phyloP scores from a whole-genome alignment of 179 eudicot species.

The Beta lomatogona region DNA sequence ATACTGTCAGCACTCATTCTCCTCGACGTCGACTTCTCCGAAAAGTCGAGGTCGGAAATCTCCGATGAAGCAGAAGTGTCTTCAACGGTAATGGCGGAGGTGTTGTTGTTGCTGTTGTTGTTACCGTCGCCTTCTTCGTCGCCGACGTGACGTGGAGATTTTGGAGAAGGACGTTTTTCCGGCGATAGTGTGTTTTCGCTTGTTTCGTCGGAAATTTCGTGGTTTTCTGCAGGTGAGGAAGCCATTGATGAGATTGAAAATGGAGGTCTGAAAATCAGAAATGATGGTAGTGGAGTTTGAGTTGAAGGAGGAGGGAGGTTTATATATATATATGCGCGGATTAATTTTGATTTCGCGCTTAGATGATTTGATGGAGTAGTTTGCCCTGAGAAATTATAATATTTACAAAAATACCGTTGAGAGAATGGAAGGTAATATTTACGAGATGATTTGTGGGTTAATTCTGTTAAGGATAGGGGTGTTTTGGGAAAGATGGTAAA shows the following conservation, averaged over 20 bases:
- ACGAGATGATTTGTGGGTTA: neutral
- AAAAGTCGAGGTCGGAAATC: neutral
- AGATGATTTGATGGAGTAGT: neutral
- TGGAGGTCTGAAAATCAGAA: neutral
- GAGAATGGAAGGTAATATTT: neutral
- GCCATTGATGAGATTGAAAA: slow-evolving; percentile 17
- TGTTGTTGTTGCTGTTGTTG: neutral
- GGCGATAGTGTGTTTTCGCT: neutral
- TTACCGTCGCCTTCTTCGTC: neutral
- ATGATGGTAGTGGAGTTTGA: neutral
- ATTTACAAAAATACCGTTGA: neutral
- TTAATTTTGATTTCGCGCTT: slow-evolving; percentile 4
- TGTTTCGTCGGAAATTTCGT: neutral
- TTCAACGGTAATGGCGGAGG: neutral
- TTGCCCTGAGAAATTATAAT: neutral
- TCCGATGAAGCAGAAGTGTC: neutral
- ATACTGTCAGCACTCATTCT: too few species aligned
- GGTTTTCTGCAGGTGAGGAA: neutral
- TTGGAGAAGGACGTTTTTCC: neutral
- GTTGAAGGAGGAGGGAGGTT: neutral
- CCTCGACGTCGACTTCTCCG: neutral
- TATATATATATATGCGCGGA: neutral
- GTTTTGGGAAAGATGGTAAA: neutral
- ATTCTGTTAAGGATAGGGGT: neutral
- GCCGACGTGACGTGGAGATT: neutral